phyloP scores from a whole-genome alignment of 768 basidiomycete genomes.

The Leccinum incarnatum region DNA sequence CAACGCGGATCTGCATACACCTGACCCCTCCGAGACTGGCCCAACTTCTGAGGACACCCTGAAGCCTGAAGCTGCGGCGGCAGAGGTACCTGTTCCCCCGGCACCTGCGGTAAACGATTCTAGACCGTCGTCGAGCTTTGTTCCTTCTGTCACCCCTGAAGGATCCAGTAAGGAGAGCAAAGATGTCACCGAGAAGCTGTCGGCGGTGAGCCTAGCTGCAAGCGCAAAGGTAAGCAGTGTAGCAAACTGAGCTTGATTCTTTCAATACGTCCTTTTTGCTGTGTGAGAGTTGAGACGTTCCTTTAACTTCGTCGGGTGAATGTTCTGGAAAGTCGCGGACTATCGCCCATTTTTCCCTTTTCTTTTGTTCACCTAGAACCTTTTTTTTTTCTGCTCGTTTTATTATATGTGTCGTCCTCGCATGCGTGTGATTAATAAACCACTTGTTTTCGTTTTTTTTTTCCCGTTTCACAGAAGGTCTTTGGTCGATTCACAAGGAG shows the following conservation, averaged over 20 bases:
- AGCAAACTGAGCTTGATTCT: conserved; percentile 14
- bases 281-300: neutral
- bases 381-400: neutral
- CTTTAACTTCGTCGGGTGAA: neutral
- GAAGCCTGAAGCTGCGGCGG: neutral
- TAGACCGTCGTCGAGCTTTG: neutral
- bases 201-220: conserved; percentile 27
- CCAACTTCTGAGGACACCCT: neutral
- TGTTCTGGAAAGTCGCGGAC: neutral
- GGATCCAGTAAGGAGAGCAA: conserved; percentile 19
- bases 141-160: conserved; percentile 1
- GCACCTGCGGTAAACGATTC: conserved; percentile 1
- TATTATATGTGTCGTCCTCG: conserved; percentile 1
- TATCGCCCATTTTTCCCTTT: neutral
- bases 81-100: conserved; percentile 1
- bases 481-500: conserved; percentile 24
- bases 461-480: conserved; percentile 26
- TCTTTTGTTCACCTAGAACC: neutral
- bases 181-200: conserved; percentile 27
- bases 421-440: conserved; percentile 26
- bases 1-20: conserved; percentile 24
- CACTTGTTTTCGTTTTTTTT: neutral
- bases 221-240: conserved; percentile 31
- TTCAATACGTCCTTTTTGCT: neutral
- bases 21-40: neutral